Conservation (phyloP, 768 basidiomycete genomes). For the Tylopilus subfusipes region DNA sequence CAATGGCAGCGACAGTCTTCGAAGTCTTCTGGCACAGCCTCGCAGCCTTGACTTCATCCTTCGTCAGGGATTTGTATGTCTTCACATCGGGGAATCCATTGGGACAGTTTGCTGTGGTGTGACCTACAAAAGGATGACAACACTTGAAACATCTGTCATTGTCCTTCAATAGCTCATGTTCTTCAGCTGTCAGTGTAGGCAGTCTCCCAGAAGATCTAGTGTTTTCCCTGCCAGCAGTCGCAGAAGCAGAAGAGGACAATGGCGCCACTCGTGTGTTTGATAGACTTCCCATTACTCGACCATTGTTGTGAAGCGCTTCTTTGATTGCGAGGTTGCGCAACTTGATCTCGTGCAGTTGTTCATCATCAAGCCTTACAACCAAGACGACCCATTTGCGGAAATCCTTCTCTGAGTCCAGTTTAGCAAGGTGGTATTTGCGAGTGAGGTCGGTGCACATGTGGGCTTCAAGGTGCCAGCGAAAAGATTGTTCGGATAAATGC, state of each 20-base stretch:
- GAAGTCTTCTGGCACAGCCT: too few species aligned
- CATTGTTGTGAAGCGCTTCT: too few species aligned
- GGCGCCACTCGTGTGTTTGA: not conserved
- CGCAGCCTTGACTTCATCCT: too few species aligned
- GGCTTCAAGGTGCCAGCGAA: not conserved
- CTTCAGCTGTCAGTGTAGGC: constrained; percentile 3
- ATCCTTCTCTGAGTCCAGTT: not conserved
- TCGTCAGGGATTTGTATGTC: constrained; percentile 8
- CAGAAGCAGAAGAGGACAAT: not conserved
- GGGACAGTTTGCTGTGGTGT: too few species aligned
- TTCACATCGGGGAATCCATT: constrained; percentile 16
- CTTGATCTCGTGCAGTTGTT: not conserved
- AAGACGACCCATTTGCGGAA: not conserved
- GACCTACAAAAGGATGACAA: not conserved
- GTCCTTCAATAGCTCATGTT: constrained; percentile 10
- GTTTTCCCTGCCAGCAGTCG: not conserved
- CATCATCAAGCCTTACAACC: not conserved
- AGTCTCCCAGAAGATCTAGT: too few species aligned
- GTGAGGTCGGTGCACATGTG: not conserved
- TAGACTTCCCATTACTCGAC: too few species aligned
- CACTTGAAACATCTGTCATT: constrained; percentile 29
- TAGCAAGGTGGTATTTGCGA: not conserved
- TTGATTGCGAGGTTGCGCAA: accelerated
- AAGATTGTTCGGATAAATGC: not conserved
- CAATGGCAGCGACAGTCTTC: not conserved